phyloP scores from a whole-genome alignment of 2,329 filamentous ascomycete species.

The Trichophyton simii region DNA sequence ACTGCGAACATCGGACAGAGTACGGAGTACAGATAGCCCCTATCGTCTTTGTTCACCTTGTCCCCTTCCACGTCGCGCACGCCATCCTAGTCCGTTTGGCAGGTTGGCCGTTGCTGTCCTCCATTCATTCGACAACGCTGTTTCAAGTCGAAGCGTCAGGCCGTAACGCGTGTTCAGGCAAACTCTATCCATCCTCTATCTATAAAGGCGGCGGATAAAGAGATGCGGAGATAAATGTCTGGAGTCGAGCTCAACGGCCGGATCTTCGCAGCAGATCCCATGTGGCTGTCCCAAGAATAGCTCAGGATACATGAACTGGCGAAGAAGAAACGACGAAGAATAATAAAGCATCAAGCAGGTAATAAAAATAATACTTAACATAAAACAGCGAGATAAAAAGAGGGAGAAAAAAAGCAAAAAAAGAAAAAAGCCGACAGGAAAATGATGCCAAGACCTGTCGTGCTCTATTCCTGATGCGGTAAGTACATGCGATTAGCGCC shows the following conservation, averaged over 20 bases:
- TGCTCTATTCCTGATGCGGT: not conserved
- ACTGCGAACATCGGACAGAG: not conserved
- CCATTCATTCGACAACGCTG: constrained; percentile 1
- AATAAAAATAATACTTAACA: not conserved
- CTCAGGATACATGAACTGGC: not conserved
- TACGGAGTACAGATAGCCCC: not conserved
- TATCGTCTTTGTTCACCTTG: not conserved
- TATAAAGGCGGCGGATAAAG: not conserved
- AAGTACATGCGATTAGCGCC: not conserved
- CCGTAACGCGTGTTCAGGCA: constrained; percentile 1
- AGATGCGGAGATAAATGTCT: not conserved
- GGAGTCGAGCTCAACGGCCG: not conserved
- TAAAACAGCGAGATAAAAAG: not conserved
- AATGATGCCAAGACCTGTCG: not conserved
- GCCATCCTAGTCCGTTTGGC: not conserved
- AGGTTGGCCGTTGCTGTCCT: not conserved
- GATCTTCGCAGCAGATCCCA: not conserved
- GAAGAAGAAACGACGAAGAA: not conserved
- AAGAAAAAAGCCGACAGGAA: not conserved
- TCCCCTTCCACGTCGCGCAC: not conserved
- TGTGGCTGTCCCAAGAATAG: not conserved
- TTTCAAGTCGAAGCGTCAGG: not conserved
- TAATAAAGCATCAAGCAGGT: too few relatives aligned
- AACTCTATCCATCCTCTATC: not conserved
- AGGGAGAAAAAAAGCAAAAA: not conserved